Conservation (phyloP, 176 grass and related monocot genomes). For the Tuctoria greenei region DNA sequence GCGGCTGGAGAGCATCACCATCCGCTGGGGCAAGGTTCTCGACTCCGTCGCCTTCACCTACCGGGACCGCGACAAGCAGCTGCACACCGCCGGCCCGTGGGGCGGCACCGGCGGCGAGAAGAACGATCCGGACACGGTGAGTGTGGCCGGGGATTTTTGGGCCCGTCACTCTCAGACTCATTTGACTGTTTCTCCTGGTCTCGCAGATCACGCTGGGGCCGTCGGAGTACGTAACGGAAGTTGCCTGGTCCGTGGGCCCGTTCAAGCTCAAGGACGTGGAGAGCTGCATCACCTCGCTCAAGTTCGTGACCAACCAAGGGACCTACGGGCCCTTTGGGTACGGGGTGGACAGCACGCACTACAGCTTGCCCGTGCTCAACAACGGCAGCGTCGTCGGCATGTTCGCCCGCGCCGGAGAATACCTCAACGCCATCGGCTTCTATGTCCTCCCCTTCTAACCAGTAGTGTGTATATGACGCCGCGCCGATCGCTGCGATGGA, state of each 20-base stretch:
- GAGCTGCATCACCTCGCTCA: slow-evolving; percentile 4
- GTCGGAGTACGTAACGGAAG: slow-evolving; percentile 10
- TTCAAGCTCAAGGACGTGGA: slow-evolving; percentile 6
- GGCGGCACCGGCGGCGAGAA: slow-evolving; percentile 20
- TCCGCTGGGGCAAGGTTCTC: slow-evolving; percentile 31
- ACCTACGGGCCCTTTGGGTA: slow-evolving; percentile 14
- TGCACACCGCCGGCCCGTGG: slow-evolving; percentile 25
- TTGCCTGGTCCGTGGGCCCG: slow-evolving; percentile 7
- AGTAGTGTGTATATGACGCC: too few species aligned
- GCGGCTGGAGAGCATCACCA: slow-evolving; percentile 25
- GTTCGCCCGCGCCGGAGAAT: slow-evolving; percentile 28
- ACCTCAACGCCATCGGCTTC: slow-evolving; percentile 37
- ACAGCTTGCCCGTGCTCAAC: slow-evolving; percentile 28
- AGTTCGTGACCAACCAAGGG: slow-evolving; percentile 11
- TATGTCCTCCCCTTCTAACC: slow-evolving; percentile 17
- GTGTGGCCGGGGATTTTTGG: too few species aligned
- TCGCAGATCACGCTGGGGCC: background rate
- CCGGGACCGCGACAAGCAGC: background rate
- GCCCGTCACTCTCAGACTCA: too few species aligned
- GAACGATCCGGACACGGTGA: background rate
- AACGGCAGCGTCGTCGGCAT: slow-evolving; percentile 24
- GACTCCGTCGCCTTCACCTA: slow-evolving; percentile 32
- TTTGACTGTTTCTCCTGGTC: too few species aligned
- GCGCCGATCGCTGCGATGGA: too few species aligned
- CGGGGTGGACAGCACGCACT: slow-evolving; percentile 3